Evolutionary conservation across 2,329 filamentous ascomycete genomes (phyloP), one percentile per base, ranked within the genome.

Genomic region (Ceratocystis lukuohia): DNA sequence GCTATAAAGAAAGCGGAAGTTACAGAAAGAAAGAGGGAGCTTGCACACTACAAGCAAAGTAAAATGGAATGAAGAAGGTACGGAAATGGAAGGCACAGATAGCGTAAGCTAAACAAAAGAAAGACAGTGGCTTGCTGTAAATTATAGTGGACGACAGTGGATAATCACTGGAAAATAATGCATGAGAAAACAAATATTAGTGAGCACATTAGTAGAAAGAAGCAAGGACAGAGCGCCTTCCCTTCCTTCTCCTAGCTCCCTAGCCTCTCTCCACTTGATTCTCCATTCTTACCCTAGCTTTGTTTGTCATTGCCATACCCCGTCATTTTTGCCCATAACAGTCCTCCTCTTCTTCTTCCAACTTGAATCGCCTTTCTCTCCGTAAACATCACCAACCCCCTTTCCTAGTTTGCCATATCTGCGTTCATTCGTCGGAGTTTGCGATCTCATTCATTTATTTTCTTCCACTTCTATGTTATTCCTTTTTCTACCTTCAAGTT

Each of bases 401-500:
- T 41, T 41, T 41, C 44, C n/a, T 44, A 22, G 22, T 28, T 30
- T 65, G 56, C 61, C 41, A 45, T 53, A 62, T 66, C 64, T 57
- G 10, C 62, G 64, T 68, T 65, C 53, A 66, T 64, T 46, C 46
- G 61, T 64, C 50, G 64, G 46, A 62, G 63, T 41, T 53, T 64
- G 50, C 59, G 41, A 68, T 28, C n/a, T 48, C 15, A 22, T 61
- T 67, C n/a, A 30, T 67, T 22, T 61, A 28, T 53, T 46, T 59
- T 65, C 37, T 46, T 22, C 2, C 15, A 20, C 61, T 56, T 44
- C 48, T 57, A n/a, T 62, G 44, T 48, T n/a, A 20, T 65, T 64
- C 22, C 22, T 53, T 61, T 64, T 45, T 63, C 44, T 41, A 64
- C 44, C 44, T 46, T 17, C 28, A 28, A 66, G 17, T 59, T 65